Evolutionary conservation across 2,329 filamentous ascomycete species (phyloP).

Genomic region (Magnaporthiopsis incrustans): DNA sequence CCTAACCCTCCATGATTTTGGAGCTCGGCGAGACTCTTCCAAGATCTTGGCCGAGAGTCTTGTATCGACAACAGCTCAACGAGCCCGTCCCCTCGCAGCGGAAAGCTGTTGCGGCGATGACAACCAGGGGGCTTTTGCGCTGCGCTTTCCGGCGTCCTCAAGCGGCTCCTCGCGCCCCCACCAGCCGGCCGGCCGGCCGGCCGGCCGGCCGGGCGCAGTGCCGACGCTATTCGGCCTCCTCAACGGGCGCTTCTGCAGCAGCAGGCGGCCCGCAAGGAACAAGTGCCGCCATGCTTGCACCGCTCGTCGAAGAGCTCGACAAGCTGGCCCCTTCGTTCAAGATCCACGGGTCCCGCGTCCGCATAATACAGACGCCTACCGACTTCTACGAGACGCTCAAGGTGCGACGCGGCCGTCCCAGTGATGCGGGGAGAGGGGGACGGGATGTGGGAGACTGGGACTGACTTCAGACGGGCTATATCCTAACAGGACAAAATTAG

Average conservation of each 20-base stretch:
- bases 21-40: too few species aligned
- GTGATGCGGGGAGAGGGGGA: slow-evolving; percentile 1
- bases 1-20: background rate
- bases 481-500: slow-evolving; percentile 65
- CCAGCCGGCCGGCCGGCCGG: too few species aligned
- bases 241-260: slow-evolving; percentile 18
- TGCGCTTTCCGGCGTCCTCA: slow-evolving; percentile 20
- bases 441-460: background rate
- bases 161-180: slow-evolving; percentile 16
- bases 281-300: slow-evolving; percentile 36
- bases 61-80: background rate
- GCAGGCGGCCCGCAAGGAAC: slow-evolving; percentile 16
- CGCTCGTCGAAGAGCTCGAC: slow-evolving; percentile 67
- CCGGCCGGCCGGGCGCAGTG: slow-evolving; percentile 18
- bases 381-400: slow-evolving; percentile 91
- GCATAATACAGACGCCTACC: slow-evolving; percentile 69
- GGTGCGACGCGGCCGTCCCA: slow-evolving; percentile 34
- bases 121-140: slow-evolving; percentile 24
- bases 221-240: slow-evolving; percentile 30
- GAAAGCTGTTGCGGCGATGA: slow-evolving; percentile 19
- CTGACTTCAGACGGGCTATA: background rate
- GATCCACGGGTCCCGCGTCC: slow-evolving; percentile 70
- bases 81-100: background rate
- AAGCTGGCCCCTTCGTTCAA: slow-evolving; percentile 86
- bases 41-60: background rate